Evolutionary conservation across 2,329 filamentous ascomycete species (phyloP), one percentile per base, ranked within the genome.

Genomic region (Fusarium albosuccineum): DNA sequence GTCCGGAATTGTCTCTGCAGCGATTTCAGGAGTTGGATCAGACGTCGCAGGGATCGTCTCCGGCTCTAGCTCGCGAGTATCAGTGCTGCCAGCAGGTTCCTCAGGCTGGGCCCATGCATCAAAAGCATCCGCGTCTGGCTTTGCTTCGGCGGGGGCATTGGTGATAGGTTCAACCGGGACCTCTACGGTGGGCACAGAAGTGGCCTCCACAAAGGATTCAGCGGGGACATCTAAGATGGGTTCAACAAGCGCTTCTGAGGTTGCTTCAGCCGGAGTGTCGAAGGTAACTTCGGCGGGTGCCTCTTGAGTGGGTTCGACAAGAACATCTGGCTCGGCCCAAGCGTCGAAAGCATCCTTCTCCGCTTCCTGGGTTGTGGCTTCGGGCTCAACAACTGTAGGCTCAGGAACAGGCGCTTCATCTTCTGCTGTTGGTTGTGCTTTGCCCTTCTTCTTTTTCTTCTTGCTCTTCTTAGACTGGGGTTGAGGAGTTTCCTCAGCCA

Each of bases 381-480:
- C 59, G 11, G 40, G 26, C 8, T 63, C 51, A 4, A 22, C 48
- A 29, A 57, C 14, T n/a, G 29, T 33, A n/a, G 54, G 16, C 27
- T 56, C 59, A 11, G 22, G 34, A 6, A 16, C 13, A 5, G 33
- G 13, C 37, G 42, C 14, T 39, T 65, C 58, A 14, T 68, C 66
- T 30, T 67, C 50, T 7, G 11, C 17, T 36, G 40, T 16, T 22
- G 65, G 60, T 17, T 61, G 62, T 16, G 52, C 14, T 37, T 68
- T 72, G 42, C 40, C 67, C 62, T 74, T 72, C 57, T 71, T 74
- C 61, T 73, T 73, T 52, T 68, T 71, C 58, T 73, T 73, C 58
- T 71, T 73, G 48, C 55, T 68, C 58, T 62, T 60, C 49, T 72
- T 70, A 3, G 63, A 53, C 16, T 53, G 65, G 37, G 65, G 46